Base-by-base conservation (phyloP, 2,329 filamentous ascomycete genomes). In the Trichoderma atrobrunneum region DNA sequence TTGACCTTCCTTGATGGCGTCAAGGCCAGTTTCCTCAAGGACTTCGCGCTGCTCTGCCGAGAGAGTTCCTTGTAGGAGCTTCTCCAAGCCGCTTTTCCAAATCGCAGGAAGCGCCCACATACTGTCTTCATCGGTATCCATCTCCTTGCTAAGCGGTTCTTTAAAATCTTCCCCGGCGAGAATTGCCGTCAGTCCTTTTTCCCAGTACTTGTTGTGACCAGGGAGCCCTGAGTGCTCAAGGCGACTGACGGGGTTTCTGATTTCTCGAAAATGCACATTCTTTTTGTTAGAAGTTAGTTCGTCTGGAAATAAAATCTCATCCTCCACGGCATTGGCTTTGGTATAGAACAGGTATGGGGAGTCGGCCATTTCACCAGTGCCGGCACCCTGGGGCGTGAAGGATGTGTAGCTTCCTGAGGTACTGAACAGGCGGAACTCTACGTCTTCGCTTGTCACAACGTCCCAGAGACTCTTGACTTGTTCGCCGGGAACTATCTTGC, bases 281-380 rank as follows among this genome's bases (percentile, higher is more conserved):
- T 74, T 54, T 18, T 60, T 77, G 1, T 73, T 61, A 0, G 73
- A 71, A 3, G 7, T 57, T 0, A 73, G 26, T 30, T 79, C 78
- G 5, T 79, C 75, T 0, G 77, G 77, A 11, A 79, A 79, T 16
- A 79, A 36, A 7, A 79, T 61, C 2, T 56, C 68, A 10, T 79
- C 78, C 54, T 79, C 77, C 3, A 57, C 72, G 2, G 59, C 61
- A 21, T 78, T 76, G 12, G 71, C 76, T 7, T 76, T 59, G 67
- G 75, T 79, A 61, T 79, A 79, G 68, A 79, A 79, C 62, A 76
- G 65, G 61, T 79, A 78, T 1, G 72, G 72, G 0, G 64, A 70
- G 3, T 32, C 12, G 6, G 56, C 60, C 11, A 74, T 1, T 0
- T 76, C 76, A 1, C 30, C 11, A 1, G 61, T 54, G 10, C 21